Base-by-base conservation (phyloP, 805 yeast species). In the Pichia deserticola region DNA sequence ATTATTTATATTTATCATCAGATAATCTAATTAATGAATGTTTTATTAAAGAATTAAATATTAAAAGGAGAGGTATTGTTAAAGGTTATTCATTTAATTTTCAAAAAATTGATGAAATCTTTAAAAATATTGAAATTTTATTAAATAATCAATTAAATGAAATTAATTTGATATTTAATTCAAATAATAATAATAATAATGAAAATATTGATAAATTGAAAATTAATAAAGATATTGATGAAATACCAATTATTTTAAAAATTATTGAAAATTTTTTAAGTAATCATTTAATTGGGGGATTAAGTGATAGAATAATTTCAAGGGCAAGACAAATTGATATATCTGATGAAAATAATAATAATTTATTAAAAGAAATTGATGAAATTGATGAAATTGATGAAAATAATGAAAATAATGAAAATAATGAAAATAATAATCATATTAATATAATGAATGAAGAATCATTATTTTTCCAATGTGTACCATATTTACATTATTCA, bases 251-350 rank as follows among this genome's bases (percentile, higher is more conserved):
- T 13, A 54, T 68, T 12, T 54, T 68, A 32, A 68, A 66, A 49
- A 48, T 67, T 8, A 35, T 66, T 15, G 72, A 68, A 46, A 63
- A 69, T 15, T 66, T 68, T 43, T 43, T 68, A 39, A 62, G 68
- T 45, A 66, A 61, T 52, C 65, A 69, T 43, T 50, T 70, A 33
- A 59, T 68, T 30, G 67, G 71, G 7, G 70, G 67, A 13, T 55
- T 69, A 41, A 48, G 61, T 15, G 72, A 69, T 40, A 60, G 59
- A 15, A 47, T 67, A 28, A 59, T 68, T 8, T 34, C 49, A 0
- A 57, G 55, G 36, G 62, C 76, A 2, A 65, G 66, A 8, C 66
- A 65, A 6, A 62, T 78, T 12, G 63, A 56, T 28, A 65, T 51
- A 15, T 40, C 45, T 60, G 7, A 56, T 15, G 47, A 54, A n/a